phyloP scores from a whole-genome alignment of 2,329 filamentous ascomycete genomes.

The Orbilia oligospora region DNA sequence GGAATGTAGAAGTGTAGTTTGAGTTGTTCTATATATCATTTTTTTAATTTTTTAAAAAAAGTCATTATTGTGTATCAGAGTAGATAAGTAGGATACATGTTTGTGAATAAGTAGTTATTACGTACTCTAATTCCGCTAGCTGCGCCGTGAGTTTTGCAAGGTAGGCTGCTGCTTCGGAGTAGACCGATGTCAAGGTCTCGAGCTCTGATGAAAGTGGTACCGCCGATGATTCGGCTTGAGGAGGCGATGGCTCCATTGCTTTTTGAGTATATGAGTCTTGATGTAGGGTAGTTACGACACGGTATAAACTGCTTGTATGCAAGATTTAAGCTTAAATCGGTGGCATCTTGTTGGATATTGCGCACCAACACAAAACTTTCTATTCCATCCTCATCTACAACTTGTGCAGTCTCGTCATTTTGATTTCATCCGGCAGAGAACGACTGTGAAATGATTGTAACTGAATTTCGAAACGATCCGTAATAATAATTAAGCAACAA shows the following conservation, averaged over 20 bases:
- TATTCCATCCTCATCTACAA: background rate
- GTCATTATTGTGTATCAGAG: background rate
- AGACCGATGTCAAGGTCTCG: conserved; percentile 34
- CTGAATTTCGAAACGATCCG: conserved; percentile 29
- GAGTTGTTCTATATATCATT: conserved; percentile 33
- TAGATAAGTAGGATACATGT: background rate
- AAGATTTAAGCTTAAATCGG: conserved; percentile 38
- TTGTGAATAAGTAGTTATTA: background rate
- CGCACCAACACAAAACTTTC: conserved; percentile 25
- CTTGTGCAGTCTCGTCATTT: background rate
- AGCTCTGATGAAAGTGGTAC: conserved; percentile 34
- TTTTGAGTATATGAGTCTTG: background rate
- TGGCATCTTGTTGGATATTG: conserved; percentile 35
- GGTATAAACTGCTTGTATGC: conserved; percentile 16
- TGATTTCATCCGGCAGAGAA: background rate
- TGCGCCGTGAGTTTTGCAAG: conserved; percentile 31
- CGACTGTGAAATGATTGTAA: conserved; percentile 12
- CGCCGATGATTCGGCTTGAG: background rate
- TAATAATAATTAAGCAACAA: conserved; percentile 12
- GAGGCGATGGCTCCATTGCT: conserved; percentile 19
- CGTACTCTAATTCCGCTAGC: conserved; percentile 52
- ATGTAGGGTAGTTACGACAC: conserved; percentile 3
- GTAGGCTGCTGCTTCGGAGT: conserved; percentile 45
- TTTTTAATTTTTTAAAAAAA: background rate
- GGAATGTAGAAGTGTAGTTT: conserved; percentile 50